These are phyloP conservation scores for Aspergillus sp. DNA, from an alignment of 2,329 filamentous ascomycete species.

Conservation along the genomic window DNA sequence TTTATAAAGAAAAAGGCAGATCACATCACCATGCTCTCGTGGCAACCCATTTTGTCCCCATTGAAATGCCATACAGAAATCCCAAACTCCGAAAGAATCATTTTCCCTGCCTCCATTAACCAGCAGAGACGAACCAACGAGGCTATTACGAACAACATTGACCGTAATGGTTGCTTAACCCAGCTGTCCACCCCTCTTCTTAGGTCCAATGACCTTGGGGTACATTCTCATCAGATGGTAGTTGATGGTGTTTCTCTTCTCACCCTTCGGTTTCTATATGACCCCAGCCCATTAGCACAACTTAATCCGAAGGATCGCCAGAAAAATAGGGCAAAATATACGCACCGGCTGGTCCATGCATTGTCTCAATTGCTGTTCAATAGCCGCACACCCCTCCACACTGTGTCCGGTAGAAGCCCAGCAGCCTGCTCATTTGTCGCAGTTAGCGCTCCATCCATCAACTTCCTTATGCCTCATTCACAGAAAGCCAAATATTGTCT, in stretches of 20 bases:
- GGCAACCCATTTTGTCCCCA: no score
- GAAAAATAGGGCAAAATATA: slow-evolving; percentile 15
- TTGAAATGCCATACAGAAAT: no score
- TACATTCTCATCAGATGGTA: slow-evolving; percentile 77
- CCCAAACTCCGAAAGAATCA: no score
- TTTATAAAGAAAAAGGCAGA: no score
- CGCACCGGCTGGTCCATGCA: slow-evolving; percentile 75
- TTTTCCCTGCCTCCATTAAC: no score
- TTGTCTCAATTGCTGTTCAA: slow-evolving; percentile 54
- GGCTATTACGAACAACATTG: no score
- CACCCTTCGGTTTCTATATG: slow-evolving; percentile 46
- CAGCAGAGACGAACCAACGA: no score
- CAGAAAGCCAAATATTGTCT: no score
- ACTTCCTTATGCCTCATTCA: background rate
- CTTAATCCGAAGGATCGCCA: background rate
- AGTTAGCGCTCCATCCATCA: no score
- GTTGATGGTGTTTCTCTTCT: slow-evolving; percentile 75
- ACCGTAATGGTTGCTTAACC: slow-evolving; percentile 16
- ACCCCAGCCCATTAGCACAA: slow-evolving; percentile 1
- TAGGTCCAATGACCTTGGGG: slow-evolving; percentile 61
- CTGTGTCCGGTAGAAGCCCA: slow-evolving; percentile 41
- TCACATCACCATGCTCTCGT: no score
- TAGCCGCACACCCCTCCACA: slow-evolving; percentile 49
- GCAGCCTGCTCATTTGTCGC: slow-evolving; percentile 28
- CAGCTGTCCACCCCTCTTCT: slow-evolving; percentile 52